Evolutionary conservation across 2,329 filamentous ascomycete species (phyloP), one percentile per base, ranked within the genome.

Genomic region (Trichoderma semiorbis): DNA sequence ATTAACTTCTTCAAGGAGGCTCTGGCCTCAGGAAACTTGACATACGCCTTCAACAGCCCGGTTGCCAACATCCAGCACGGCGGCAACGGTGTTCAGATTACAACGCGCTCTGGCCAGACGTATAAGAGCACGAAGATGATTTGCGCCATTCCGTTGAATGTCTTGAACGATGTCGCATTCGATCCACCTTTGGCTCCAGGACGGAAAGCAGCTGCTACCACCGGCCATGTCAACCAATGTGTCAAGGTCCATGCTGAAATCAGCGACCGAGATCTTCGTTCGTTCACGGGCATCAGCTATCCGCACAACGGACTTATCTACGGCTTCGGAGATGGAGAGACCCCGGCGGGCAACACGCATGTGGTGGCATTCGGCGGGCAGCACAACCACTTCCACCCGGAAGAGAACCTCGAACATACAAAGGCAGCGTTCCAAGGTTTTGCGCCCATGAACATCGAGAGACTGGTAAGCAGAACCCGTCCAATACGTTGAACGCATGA

Each of bases 171-270:
- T 36, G 66, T 69, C 7, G 16, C 28, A 18, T 69, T 69, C n/a
- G 66, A 69, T 47, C 66, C 66, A 10, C 55, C 66, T 14, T 14
- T 69, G 36, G 55, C 55, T 12, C 57, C 36, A 0, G 66, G 66
- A 16, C 43, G 66, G 10, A 69, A 69, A 36, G 66, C 66, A 68
- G 65, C 65, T 6, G 65, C 65, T 8, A 60, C 65, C 14, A 60
- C 65, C 12, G 65, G 65, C 12, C 65, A 69, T 24, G 66, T 69
- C 14, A 69, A 69, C 57, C 66, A 69, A 14, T 69, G 66, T 14
- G 66, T 69, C 66, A 69, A 69, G 21, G 66, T 69, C 30, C 66
- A 69, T 61, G 66, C 66, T 3, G 66, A 69, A 12, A 69, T 69
- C n/a, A 69, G 66, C 7, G 55, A 69, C n/a, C 55, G 53, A 47